Percentiles rank a stretch among this genome's conserved stretches.
Conservation (phyloP, 2,329 filamentous ascomycete genomes). For the Knufia petricola region DNA sequence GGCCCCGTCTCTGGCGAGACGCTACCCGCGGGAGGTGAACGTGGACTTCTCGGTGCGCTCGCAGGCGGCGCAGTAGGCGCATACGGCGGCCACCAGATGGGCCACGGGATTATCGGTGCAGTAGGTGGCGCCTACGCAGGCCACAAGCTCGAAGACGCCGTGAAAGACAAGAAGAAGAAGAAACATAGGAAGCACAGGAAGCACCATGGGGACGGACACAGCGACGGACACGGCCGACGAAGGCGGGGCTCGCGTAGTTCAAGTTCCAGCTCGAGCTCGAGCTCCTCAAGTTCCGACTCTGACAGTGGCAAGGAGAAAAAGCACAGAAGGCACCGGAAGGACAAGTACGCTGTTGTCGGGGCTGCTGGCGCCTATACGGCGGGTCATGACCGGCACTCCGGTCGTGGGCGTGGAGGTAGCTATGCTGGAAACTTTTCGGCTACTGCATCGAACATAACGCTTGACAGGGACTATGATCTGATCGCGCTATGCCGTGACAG, state of each 20-base stretch:
- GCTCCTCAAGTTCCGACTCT: constrained; percentile 13
- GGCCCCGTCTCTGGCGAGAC: constrained; percentile 26
- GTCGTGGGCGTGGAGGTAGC: neutral
- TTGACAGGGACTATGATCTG: constrained; percentile 30
- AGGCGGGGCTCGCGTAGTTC: constrained; percentile 13
- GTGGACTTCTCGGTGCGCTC: constrained; percentile 38
- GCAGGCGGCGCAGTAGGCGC: constrained; percentile 39
- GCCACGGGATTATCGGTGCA: constrained; percentile 39
- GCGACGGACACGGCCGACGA: constrained; percentile 4
- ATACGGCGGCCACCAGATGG: constrained; percentile 37
- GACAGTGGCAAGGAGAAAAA: constrained; percentile 14
- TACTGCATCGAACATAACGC: constrained; percentile 26
- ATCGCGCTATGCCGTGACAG: constrained; percentile 28
- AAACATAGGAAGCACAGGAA: constrained; percentile 15
- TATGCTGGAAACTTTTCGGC: constrained; percentile 31
- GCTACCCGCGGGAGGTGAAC: constrained; percentile 33
- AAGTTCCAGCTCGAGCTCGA: constrained; percentile 15
- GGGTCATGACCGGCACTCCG: constrained; percentile 9
- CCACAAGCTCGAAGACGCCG: constrained; percentile 36
- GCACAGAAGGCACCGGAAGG: constrained; percentile 17
- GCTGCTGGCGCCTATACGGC: constrained; percentile 11
- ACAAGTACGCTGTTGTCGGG: constrained; percentile 9
- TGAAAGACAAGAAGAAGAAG: constrained; percentile 28
- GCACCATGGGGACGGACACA: constrained; percentile 5
- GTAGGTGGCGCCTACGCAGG: constrained; percentile 40